Conservation (phyloP, 1,284 basidiomycete genomes). For the Fomitiporia mediterranea region DNA sequence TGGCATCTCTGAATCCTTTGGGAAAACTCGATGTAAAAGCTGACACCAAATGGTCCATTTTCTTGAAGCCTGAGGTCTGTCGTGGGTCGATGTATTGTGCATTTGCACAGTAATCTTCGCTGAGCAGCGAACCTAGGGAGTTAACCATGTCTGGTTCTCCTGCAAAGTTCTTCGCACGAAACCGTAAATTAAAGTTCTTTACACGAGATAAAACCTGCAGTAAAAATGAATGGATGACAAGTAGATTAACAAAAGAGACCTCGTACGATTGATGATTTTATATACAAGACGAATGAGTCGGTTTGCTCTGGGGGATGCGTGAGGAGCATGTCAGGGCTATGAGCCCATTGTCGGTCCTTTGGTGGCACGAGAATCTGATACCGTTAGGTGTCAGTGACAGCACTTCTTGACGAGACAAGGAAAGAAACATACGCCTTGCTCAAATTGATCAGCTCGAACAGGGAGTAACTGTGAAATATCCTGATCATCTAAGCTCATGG, state of each 20-base stretch:
- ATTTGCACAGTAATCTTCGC: constrained; percentile 30
- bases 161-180: constrained; percentile 51
- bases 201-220: constrained; percentile 53
- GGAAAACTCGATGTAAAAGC: constrained; percentile 60
- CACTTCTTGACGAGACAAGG: neutral
- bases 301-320: constrained; percentile 57
- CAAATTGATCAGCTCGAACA: constrained; percentile 53
- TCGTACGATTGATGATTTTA: constrained; percentile 53
- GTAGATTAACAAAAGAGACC: neutral
- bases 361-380: constrained; percentile 49
- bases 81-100: constrained; percentile 46
- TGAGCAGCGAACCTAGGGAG: constrained; percentile 25
- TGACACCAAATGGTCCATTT: constrained; percentile 54
- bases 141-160: constrained; percentile 44
- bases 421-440: constrained; percentile 47
- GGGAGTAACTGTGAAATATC: constrained; percentile 69
- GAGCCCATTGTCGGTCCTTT: constrained; percentile 63
- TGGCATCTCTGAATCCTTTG: constrained; percentile 48
- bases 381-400: constrained; percentile 22
- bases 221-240: neutral
- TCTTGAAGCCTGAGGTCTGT: constrained; percentile 56
- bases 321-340: constrained; percentile 52
- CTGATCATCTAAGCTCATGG: constrained; percentile 63
- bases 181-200: constrained; percentile 69
- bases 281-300: constrained; percentile 70